phyloP scores from a whole-genome alignment of 1,284 basidiomycete species.

The Ceraceosorus bombacis region DNA sequence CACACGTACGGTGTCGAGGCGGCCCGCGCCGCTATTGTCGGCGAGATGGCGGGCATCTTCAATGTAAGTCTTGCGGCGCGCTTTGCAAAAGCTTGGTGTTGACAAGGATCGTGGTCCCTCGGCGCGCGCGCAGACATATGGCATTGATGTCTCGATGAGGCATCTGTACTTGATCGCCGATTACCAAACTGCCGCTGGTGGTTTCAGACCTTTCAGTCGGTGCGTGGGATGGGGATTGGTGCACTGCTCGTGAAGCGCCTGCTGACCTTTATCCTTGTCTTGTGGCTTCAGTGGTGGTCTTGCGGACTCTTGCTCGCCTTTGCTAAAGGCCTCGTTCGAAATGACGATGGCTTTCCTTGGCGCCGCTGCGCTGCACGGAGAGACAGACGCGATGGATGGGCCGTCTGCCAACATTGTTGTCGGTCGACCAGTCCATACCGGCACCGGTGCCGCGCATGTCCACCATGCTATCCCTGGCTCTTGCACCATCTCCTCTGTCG shows the following conservation, averaged over 20 bases:
- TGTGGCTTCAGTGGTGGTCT: slow-evolving; percentile 61
- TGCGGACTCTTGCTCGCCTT: slow-evolving; percentile 77
- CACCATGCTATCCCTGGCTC: slow-evolving; percentile 16
- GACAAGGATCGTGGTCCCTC: slow-evolving; percentile 29
- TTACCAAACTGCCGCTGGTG: slow-evolving; percentile 95
- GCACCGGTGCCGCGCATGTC: slow-evolving; percentile 39
- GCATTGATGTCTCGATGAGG: slow-evolving; percentile 87
- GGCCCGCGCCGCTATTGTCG: slow-evolving; percentile 50
- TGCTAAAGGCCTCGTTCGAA: slow-evolving; percentile 95
- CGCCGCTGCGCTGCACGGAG: slow-evolving; percentile 85
- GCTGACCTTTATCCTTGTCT: no score
- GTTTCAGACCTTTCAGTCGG: slow-evolving; percentile 91
- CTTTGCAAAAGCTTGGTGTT: no score
- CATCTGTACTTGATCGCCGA: slow-evolving; percentile 97
- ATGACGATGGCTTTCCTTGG: slow-evolving; percentile 93
- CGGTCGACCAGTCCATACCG: slow-evolving; percentile 37
- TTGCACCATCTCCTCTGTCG: no score
- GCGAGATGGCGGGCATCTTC: slow-evolving; percentile 86
- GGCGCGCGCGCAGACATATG: slow-evolving; percentile 62
- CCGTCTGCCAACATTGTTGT: slow-evolving; percentile 88
- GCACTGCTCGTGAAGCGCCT: no score
- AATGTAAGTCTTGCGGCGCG: no score
- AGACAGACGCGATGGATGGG: slow-evolving; percentile 81
- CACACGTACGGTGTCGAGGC: slow-evolving; percentile 65
- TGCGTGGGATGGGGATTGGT: slow-evolving; percentile 42